These are phyloP conservation scores for Oenanthe javanica DNA, from an alignment of 140 eudicot genomes.

Conservation along the genomic window DNA sequence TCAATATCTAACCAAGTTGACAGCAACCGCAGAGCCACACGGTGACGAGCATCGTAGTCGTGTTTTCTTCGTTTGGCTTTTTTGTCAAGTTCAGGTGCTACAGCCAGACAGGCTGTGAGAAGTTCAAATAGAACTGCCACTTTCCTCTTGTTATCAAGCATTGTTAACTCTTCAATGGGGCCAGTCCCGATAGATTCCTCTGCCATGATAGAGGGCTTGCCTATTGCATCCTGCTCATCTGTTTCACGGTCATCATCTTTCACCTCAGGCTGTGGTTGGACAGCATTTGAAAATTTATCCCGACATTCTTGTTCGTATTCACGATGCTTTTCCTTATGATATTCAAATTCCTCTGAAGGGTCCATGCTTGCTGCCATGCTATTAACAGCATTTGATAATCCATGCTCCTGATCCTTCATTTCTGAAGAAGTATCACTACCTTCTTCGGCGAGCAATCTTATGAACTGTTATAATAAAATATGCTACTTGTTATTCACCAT, in stretches of 20 bases:
- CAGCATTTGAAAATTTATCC: slow-evolving; percentile 50
- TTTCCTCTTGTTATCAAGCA: slow-evolving; percentile 59
- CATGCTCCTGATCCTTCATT: slow-evolving; percentile 55
- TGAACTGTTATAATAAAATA: slow-evolving; percentile 38
- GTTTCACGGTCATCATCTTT: slow-evolving; percentile 25
- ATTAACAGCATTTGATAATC: slow-evolving; percentile 60
- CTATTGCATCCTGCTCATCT: slow-evolving; percentile 26
- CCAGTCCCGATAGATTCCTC: slow-evolving; percentile 26
- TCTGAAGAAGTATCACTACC: slow-evolving; percentile 34
- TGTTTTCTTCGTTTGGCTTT: slow-evolving; percentile 32
- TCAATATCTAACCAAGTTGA: slow-evolving; percentile 80
- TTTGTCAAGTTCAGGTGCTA: slow-evolving; percentile 43
- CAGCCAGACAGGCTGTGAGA: slow-evolving; percentile 75
- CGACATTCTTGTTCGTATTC: slow-evolving; percentile 64
- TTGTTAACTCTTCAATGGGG: slow-evolving; percentile 52
- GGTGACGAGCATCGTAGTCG: slow-evolving; percentile 94
- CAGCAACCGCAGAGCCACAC: slow-evolving; percentile 89
- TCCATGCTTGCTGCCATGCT: slow-evolving; percentile 61
- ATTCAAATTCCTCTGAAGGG: slow-evolving; percentile 31
- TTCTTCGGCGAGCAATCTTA: slow-evolving; percentile 76
- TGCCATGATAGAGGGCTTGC: slow-evolving; percentile 26
- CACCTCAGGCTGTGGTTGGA: slow-evolving; percentile 43
- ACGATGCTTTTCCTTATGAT: slow-evolving; percentile 56
- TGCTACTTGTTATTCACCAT: background rate
- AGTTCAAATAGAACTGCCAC: slow-evolving; percentile 75